Percentiles rank a stretch among this genome's conserved stretches.
Evolutionary conservation across 2,329 filamentous ascomycete genomes (phyloP).

Genomic region (Apiospora rasikravindrae): DNA sequence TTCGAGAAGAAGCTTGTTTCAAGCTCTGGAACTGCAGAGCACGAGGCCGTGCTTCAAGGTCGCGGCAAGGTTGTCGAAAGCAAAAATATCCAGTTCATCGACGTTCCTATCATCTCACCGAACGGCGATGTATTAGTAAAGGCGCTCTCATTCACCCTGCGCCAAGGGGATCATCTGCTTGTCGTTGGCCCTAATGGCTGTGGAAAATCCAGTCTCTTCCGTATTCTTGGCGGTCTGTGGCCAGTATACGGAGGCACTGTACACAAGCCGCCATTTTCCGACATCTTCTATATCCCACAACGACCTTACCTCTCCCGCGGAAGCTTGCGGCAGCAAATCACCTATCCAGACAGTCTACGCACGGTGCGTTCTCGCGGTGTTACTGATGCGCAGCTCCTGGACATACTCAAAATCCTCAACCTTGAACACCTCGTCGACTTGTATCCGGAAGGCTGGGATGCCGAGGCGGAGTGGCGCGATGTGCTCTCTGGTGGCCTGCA

Average conservation of each 20-base stretch:
- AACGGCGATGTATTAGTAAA: constrained; percentile 92
- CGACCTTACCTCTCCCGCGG: constrained; percentile 91
- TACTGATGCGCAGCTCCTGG: constrained; percentile 79
- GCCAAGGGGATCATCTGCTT: constrained; percentile 85
- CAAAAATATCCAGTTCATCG: constrained; percentile 47
- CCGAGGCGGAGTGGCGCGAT: constrained; percentile 95
- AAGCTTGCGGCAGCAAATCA: constrained; percentile 93
- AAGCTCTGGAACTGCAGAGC: constrained; percentile 79
- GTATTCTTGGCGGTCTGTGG: constrained; percentile 95
- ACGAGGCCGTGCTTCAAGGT: constrained; percentile 81
- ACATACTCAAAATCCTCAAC: constrained; percentile 78
- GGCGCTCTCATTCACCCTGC: constrained; percentile 84
- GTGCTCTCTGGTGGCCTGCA: constrained; percentile 91
- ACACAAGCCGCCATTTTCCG: constrained; percentile 85
- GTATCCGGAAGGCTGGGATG: constrained; percentile 82
- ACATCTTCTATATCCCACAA: constrained; percentile 98
- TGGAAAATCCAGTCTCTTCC: constrained; percentile 94
- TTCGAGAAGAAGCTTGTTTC: constrained; percentile 98
- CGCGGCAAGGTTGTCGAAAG: constrained; percentile 85
- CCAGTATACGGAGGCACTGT: constrained; percentile 96
- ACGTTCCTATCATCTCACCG: constrained; percentile 90
- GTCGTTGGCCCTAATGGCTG: constrained; percentile 97
- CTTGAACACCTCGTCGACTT: constrained; percentile 83
- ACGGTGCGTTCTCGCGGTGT: constrained; percentile 86
- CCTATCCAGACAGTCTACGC: constrained; percentile 88